These are phyloP conservation scores for Hsuehochloa calcarea DNA, from an alignment of 176 grass and related monocot genomes.

Conservation along the genomic window DNA sequence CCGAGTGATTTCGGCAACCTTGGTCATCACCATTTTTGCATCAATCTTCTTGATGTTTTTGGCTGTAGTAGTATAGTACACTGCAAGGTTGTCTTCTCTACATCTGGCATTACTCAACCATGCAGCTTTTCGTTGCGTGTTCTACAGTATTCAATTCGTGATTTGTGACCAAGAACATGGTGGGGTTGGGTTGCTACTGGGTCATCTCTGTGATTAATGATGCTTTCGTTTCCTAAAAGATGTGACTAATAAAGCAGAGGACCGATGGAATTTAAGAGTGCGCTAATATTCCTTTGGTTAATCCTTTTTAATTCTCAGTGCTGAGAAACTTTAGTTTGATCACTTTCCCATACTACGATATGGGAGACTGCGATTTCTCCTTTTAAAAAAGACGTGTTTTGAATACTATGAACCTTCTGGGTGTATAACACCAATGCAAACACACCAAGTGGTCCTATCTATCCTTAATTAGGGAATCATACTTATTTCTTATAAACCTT, in stretches of 20 bases:
- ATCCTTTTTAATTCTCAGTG: conserved; percentile 33
- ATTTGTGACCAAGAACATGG: conserved; percentile 31
- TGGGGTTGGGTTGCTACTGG: conserved; percentile 47
- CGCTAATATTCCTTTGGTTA: conserved; percentile 29
- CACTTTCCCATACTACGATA: conserved; percentile 6
- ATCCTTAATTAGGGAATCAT: too few species aligned
- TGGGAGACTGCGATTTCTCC: conserved; percentile 10
- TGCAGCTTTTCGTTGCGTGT: conserved; percentile 29
- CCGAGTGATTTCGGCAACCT: conserved; percentile 12
- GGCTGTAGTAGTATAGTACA: background rate
- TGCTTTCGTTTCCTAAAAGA: conserved; percentile 47
- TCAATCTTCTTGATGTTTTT: conserved; percentile 27
- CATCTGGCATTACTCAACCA: conserved; percentile 5
- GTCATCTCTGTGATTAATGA: conserved; percentile 44
- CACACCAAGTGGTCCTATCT: too few species aligned
- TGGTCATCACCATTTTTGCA: conserved; percentile 1
- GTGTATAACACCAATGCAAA: conserved; percentile 10
- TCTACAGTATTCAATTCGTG: conserved; percentile 3
- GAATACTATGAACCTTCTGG: background rate
- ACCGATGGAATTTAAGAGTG: conserved; percentile 10
- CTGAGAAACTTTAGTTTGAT: conserved; percentile 4
- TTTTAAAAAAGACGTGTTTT: conserved; percentile 26
- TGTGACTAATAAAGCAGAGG: conserved; percentile 36
- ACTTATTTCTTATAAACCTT: too few species aligned
- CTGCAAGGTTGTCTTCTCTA: background rate